Evolutionary conservation across 2,329 filamentous ascomycete genomes (phyloP), one percentile per base, ranked within the genome.

Genomic region (Cercospora sesami): DNA sequence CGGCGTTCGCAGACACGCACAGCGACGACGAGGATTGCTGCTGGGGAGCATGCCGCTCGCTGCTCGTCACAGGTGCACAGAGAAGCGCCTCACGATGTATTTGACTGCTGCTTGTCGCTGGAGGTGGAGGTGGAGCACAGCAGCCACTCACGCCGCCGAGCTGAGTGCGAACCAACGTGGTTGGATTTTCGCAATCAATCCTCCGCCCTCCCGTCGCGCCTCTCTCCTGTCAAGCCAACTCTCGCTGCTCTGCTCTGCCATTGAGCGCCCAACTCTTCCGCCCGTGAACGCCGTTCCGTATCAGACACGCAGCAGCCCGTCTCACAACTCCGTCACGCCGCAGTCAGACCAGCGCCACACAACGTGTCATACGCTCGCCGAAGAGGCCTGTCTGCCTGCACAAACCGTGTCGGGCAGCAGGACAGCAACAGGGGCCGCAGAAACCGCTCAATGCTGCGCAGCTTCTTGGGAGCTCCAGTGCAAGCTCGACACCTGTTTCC

Each of bases 401-500:
- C 18, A 16, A 21, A 39, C 14, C 48, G 18, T 31, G 53, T 57
- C 53, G 53, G 53, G 53, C 53, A 57, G 53, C 53, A 57, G 53
- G 23, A 30, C 53, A 30, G 23, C 18, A 51, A 23, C 45, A 21
- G 53, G 53, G 53, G 53, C 53, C 23, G 21, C 23, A 57, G 10
- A 57, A 31, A 30, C 26, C n/a, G 53, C 53, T 57, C 48, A 57
- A 57, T 57, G 53, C 53, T 28, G 28, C 28, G 53, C 53, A 28
- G 23, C 18, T 26, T 53, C 48, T 21, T 39, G n/a, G 18, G 7
- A 21, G 59, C 18, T n/a, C 59, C 59, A 61, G 59, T 61, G 36
- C 59, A 48, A 48, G 33, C 18, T n/a, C 59, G 59, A 61, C 59
- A 61, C 59, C 59, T 61, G 59, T 61, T 31, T 31, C 53, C 26